Percentiles rank a stretch among this genome's conserved stretches.
These are phyloP conservation scores for Hypoxylon cercidicola DNA, from an alignment of 495 filamentous ascomycete species.

Conservation along the genomic window DNA sequence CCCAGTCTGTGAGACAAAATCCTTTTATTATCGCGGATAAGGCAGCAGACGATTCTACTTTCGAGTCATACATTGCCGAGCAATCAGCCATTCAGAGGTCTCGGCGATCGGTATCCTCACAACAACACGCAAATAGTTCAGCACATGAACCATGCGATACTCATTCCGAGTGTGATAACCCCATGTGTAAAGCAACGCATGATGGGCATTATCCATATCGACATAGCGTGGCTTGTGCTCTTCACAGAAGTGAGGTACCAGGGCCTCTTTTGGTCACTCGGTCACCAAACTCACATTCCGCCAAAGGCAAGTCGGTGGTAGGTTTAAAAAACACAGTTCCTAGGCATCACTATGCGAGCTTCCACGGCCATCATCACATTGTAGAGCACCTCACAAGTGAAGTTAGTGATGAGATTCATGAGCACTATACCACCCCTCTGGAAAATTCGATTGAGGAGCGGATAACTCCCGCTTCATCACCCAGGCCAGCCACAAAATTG, in stretches of 20 bases:
- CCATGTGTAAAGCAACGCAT: slow-evolving; percentile 47
- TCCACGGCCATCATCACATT: slow-evolving; percentile 25
- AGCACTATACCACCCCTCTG: background rate
- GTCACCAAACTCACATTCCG: background rate
- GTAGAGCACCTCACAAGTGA: slow-evolving; percentile 8
- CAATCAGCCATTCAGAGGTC: slow-evolving; percentile 6
- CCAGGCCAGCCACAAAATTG: background rate
- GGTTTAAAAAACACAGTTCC: slow-evolving; percentile 3
- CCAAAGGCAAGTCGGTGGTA: background rate
- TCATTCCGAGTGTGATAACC: slow-evolving; percentile 42
- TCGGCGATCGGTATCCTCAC: slow-evolving; percentile 1
- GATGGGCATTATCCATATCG: slow-evolving; percentile 47
- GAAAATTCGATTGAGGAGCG: background rate
- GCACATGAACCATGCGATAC: slow-evolving; percentile 9
- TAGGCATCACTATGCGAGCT: slow-evolving; percentile 5
- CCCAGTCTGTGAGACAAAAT: slow-evolving; percentile 14
- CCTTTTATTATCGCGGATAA: slow-evolving; percentile 22
- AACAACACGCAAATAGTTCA: slow-evolving; percentile 1
- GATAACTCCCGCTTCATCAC: background rate
- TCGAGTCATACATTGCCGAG: background rate
- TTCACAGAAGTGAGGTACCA: slow-evolving; percentile 35
- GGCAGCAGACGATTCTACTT: slow-evolving; percentile 1
- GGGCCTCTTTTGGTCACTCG: slow-evolving; percentile 16
- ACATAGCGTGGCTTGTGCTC: slow-evolving; percentile 42
- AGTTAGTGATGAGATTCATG: background rate